Percentiles rank a stretch among this genome's conserved stretches.
Evolutionary conservation across 495 filamentous ascomycete genomes (phyloP).

Genomic region (Penicillium verhagenii): DNA sequence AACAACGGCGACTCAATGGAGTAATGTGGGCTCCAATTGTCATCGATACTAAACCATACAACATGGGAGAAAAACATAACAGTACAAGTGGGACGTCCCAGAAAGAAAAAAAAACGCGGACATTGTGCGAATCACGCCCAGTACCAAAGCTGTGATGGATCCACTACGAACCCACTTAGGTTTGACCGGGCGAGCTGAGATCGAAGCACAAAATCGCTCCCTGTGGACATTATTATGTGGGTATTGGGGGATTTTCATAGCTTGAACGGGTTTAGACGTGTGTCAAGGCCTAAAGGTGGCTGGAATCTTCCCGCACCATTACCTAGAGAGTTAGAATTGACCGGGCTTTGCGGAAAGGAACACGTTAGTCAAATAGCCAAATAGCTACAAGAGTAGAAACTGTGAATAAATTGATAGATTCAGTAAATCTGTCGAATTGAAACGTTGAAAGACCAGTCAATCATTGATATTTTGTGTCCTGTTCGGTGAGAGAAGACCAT

Average conservation of each 20-base stretch:
- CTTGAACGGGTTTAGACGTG: not conserved
- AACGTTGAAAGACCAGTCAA: too few relatives aligned
- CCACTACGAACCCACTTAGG: conserved; percentile 19
- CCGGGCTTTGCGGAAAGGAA: not conserved
- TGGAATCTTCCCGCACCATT: conserved; percentile 3
- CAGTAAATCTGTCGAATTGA: too few relatives aligned
- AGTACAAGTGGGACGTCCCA: conserved; percentile 18
- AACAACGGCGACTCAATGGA: conserved; percentile 3
- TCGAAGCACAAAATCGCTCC: conserved; percentile 10
- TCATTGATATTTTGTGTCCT: not conserved
- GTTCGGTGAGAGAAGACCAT: conserved; percentile 2
- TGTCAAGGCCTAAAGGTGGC: conserved; percentile 17
- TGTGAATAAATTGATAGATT: too few relatives aligned
- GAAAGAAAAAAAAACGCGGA: conserved; percentile 1
- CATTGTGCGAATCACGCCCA: conserved; percentile 16
- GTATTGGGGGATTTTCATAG: not conserved
- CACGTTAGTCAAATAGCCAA: too few relatives aligned
- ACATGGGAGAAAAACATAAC: conserved; percentile 8
- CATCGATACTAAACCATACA: not conserved
- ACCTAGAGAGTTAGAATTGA: not conserved
- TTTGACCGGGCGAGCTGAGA: conserved; percentile 21
- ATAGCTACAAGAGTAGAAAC: too few relatives aligned
- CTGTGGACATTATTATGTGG: not conserved
- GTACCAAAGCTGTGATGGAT: conserved; percentile 4
- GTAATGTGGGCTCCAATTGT: conserved; percentile 10